Base-by-base conservation (phyloP, 257 asterid species). In the Penstemon eatonii region DNA sequence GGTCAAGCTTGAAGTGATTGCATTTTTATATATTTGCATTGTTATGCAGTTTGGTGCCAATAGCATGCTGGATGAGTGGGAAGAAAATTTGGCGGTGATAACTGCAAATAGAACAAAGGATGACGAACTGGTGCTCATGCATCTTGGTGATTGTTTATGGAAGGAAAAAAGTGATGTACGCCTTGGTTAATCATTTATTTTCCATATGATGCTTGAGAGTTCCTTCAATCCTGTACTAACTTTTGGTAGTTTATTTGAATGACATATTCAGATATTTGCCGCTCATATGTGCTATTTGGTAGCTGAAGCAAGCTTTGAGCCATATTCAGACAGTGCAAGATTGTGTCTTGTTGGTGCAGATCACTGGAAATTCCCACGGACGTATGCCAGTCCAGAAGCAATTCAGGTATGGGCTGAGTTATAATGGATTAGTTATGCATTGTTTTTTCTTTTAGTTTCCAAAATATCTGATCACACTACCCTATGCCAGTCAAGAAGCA, bases 61-160 rank as follows among this genome's bases (percentile, higher is more conserved):
- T 73, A 82, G 86, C 74, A 84, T 94, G 96, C 85, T 94, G 79
- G 96, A 90, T 76, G 93, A 84, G 73, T 94, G 99, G 99, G 92
- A 91, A 75, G 97, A 89, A 72, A 94, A 91, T 80, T 76, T 94
- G 85, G 99, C 99, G 1, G 96, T 94, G 75, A 91, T 94, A 65
- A 80, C 96, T 51, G 97, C 99, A 63, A 94, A 94, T 77, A 79
- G 99, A 80, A 94, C 99, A 44, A 91, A 91, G 79, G 95, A 86
- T 78, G 99, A 94, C 3, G 97, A 89, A 70, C 91, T 94, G 74
- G 99, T 94, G 77, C 99, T 94, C 63, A 75, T 87, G 65, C 96
- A 94, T 80, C 96, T 94, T 60, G 99, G 99, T 52, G 99, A 94
- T 84, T 91, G 96, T 78, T 76, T 94, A 66, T 94, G 96, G 96